phyloP scores from a whole-genome alignment of 208 protist species.

The Novymonas esmeraldas region DNA sequence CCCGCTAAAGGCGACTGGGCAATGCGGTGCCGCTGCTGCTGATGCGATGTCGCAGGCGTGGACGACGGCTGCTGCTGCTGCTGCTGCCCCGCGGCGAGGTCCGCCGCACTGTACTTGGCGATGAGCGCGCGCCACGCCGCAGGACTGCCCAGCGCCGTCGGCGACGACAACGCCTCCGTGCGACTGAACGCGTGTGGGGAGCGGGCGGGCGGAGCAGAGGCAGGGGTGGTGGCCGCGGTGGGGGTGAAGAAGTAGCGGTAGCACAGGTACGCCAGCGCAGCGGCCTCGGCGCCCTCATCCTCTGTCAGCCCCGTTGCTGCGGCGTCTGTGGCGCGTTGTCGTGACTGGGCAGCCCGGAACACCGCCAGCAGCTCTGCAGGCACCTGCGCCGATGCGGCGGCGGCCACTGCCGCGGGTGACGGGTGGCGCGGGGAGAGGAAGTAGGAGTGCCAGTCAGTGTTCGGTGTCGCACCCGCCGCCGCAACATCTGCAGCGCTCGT shows the following conservation, averaged over 20 bases:
- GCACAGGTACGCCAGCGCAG: conserved; percentile 21
- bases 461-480: background rate
- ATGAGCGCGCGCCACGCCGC: conserved; percentile 29
- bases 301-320: conserved; percentile 1
- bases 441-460: too few relatives aligned
- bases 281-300: conserved; percentile 11
- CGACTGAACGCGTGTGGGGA: background rate
- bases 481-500: too few relatives aligned
- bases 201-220: background rate
- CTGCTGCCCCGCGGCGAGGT: background rate
- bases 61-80: background rate
- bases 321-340: background rate
- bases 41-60: background rate
- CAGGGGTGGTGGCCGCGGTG: background rate
- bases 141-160: conserved; percentile 11
- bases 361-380: conserved; percentile 3
- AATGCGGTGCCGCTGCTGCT: background rate
- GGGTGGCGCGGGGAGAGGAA: too few relatives aligned
- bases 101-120: conserved; percentile 3
- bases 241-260: conserved; percentile 23
- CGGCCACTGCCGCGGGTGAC: too few relatives aligned
- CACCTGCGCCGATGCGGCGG: background rate
- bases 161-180: conserved; percentile 1
- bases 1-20: background rate
- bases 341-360: conserved; percentile 20